Evolutionary conservation across 2,329 filamentous ascomycete genomes (phyloP).

Genomic region (Lachnellula arida): DNA sequence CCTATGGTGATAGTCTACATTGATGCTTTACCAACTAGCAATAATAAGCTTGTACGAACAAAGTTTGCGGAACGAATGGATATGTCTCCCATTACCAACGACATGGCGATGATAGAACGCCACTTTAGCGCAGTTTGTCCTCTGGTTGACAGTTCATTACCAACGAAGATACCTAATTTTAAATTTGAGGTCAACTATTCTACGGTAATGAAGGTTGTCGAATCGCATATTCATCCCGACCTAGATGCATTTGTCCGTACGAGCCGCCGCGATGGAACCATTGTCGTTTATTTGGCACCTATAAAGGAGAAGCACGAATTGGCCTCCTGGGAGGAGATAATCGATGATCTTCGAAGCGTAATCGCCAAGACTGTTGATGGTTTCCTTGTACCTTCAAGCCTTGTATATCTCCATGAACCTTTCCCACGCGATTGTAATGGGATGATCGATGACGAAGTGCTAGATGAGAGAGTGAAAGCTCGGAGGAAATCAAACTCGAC

Average conservation of each 20-base stretch:
- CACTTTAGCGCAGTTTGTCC: conserved; percentile 49
- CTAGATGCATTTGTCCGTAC: conserved; percentile 4
- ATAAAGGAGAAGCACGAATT: neutral
- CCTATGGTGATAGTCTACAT: conserved; percentile 50
- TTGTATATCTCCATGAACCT: conserved; percentile 5
- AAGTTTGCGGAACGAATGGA: conserved; percentile 45
- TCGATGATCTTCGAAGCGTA: neutral
- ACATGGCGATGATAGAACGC: conserved; percentile 39
- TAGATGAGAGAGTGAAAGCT: neutral
- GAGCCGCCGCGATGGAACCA: conserved; percentile 5
- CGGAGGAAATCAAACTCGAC: neutral
- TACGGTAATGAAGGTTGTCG: conserved; percentile 14
- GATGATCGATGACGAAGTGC: too few species aligned
- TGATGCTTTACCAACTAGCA: conserved; percentile 49
- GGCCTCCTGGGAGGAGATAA: neutral
- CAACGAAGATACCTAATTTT: conserved; percentile 35
- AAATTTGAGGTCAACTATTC: conserved; percentile 34
- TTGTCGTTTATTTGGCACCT: conserved; percentile 7
- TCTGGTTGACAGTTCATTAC: conserved; percentile 42
- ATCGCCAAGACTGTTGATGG: conserved; percentile 2
- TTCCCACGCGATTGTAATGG: conserved; percentile 3
- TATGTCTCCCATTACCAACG: conserved; percentile 42
- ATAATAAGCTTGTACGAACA: conserved; percentile 55
- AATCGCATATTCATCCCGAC: neutral
- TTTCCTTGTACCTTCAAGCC: conserved; percentile 7